Evolutionary conservation across 1,139 yeast genomes (phyloP).

Genomic region (Insectozyma bohioensis): DNA sequence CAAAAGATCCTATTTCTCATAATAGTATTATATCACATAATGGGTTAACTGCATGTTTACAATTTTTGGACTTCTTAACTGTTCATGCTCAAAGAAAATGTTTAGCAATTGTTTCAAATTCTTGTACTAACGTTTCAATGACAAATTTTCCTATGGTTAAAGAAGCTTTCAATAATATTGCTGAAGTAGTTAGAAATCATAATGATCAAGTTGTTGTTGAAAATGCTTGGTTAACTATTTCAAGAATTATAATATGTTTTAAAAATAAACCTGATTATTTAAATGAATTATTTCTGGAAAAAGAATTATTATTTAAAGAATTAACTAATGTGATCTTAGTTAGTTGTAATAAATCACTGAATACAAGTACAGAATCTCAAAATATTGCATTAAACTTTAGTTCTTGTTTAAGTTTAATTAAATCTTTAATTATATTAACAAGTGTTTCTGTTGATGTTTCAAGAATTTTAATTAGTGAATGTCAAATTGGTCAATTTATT

Average conservation of each 20-base stretch:
- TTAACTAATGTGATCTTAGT: slow-evolving; percentile 26
- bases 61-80: slow-evolving; percentile 84
- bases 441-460: slow-evolving; percentile 44
- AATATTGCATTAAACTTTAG: slow-evolving; percentile 28
- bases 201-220: slow-evolving; percentile 67
- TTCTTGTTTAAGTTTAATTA: slow-evolving; percentile 40
- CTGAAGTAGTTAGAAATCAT: slow-evolving; percentile 59
- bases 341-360: slow-evolving; percentile 31
- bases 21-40: slow-evolving; percentile 53
- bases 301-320: slow-evolving; percentile 26
- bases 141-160: slow-evolving; percentile 48
- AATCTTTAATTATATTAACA: slow-evolving; percentile 40
- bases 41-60: slow-evolving; percentile 67
- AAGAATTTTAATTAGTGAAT: slow-evolving; percentile 34
- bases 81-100: slow-evolving; percentile 88
- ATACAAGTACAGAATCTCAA: slow-evolving; percentile 14
- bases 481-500: slow-evolving; percentile 43
- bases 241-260: slow-evolving; percentile 60
- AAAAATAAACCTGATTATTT: slow-evolving; percentile 43
- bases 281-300: slow-evolving; percentile 43
- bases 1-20: slow-evolving; percentile 53
- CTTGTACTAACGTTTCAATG: slow-evolving; percentile 54
- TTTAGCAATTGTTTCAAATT: slow-evolving; percentile 71
- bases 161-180: slow-evolving; percentile 61
- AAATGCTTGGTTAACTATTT: slow-evolving; percentile 64